phyloP scores from a whole-genome alignment of 352 stramenopile species.

The Vaucheria bursata region DNA sequence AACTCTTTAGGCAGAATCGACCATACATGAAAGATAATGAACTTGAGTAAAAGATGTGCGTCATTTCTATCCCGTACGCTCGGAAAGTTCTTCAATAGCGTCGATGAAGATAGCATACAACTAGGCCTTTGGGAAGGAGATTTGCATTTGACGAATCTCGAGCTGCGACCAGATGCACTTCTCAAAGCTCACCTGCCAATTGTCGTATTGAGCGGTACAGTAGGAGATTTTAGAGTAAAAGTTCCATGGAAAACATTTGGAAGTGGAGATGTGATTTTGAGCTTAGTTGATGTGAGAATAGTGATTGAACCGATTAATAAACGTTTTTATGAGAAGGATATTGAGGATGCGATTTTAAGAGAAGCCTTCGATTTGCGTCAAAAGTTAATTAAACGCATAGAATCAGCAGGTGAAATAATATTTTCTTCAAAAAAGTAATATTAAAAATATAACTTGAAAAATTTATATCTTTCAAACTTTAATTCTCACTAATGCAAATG shows the following conservation, averaged over 20 bases:
- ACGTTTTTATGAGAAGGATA: slow-evolving; percentile 33
- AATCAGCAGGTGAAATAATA: too few relatives aligned
- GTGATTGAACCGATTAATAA: slow-evolving; percentile 35
- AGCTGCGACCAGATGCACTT: slow-evolving; percentile 22
- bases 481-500: too few relatives aligned
- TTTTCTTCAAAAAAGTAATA: slow-evolving; percentile 1
- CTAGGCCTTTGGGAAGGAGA: slow-evolving; percentile 35
- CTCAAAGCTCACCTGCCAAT: slow-evolving; percentile 33
- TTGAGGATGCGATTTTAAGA: slow-evolving; percentile 31
- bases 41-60: slow-evolving; percentile 18
- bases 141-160: slow-evolving; percentile 24
- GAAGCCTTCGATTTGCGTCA: too few relatives aligned
- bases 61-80: slow-evolving; percentile 15
- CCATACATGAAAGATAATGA: too few relatives aligned
- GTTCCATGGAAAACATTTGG: slow-evolving; percentile 42
- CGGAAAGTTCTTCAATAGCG: slow-evolving; percentile 32
- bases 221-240: slow-evolving; percentile 30
- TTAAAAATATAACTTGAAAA: neutral
- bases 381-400: too few relatives aligned
- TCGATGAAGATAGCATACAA: slow-evolving; percentile 32
- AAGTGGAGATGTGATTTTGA: slow-evolving; percentile 15
- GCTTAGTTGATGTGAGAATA: slow-evolving; percentile 22
- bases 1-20: too few relatives aligned
- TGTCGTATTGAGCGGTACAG: slow-evolving; percentile 24
- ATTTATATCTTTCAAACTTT: too few relatives aligned